phyloP scores from a whole-genome alignment of 2,329 filamentous ascomycete species.

The Alternaria ethzedia region DNA sequence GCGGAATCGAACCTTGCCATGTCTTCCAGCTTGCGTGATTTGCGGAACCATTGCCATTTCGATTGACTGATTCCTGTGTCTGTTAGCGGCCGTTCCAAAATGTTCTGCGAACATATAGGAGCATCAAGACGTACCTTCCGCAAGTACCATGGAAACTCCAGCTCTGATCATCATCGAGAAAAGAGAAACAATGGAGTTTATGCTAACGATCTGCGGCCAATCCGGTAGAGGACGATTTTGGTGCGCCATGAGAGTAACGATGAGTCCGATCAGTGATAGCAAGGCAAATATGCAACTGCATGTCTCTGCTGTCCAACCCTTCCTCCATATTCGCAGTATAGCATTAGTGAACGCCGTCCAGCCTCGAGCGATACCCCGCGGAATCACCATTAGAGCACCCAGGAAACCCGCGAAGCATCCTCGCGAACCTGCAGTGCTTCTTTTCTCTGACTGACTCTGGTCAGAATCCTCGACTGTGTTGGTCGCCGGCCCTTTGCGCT shows the following conservation, averaged over 20 bases:
- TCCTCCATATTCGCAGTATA: background rate
- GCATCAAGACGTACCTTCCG: constrained; percentile 8
- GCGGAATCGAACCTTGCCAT: constrained; percentile 15
- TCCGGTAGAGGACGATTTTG: constrained; percentile 11
- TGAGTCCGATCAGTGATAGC: constrained; percentile 5
- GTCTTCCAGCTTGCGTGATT: constrained; percentile 3
- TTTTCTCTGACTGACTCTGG: background rate
- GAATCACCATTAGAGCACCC: background rate
- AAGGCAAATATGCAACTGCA: constrained; percentile 10
- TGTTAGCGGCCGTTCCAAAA: background rate
- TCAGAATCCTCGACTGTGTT: background rate
- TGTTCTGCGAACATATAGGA: background rate
- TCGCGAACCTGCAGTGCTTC: background rate
- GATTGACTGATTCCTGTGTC: constrained; percentile 18
- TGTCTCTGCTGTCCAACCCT: constrained; percentile 12
- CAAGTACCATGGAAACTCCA: constrained; percentile 9
- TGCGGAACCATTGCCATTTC: constrained; percentile 19
- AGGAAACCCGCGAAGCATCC: background rate
- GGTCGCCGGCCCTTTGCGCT: background rate
- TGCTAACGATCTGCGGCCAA: constrained; percentile 14
- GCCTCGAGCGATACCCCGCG: background rate
- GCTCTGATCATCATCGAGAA: constrained; percentile 14
- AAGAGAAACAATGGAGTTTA: constrained; percentile 16
- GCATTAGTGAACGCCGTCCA: background rate
- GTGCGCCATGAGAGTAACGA: constrained; percentile 7